Evolutionary conservation across 257 asterid genomes (phyloP).

Genomic region (Nicotiana benthamiana): DNA sequence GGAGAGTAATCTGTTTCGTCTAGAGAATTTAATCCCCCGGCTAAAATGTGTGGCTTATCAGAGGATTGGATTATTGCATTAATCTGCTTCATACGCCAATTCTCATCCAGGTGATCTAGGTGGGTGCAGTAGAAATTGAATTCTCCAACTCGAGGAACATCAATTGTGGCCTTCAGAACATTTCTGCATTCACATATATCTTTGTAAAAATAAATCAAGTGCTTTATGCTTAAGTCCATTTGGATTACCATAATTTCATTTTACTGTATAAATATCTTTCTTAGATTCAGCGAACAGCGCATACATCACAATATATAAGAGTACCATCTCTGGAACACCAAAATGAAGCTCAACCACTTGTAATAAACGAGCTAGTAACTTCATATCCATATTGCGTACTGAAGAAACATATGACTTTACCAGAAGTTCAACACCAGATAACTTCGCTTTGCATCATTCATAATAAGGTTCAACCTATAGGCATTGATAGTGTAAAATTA

Average conservation of each 20-base stretch:
- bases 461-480: neutral
- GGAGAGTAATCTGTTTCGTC: constrained; percentile 82
- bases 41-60: constrained; percentile 78
- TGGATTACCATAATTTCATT: neutral
- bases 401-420: neutral
- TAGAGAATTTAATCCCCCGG: constrained; percentile 83
- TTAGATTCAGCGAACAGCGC: neutral
- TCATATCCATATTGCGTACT: neutral
- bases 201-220: neutral
- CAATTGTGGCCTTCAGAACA: constrained; percentile 87
- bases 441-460: neutral
- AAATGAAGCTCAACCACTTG: neutral
- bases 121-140: constrained; percentile 72
- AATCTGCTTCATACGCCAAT: constrained; percentile 92
- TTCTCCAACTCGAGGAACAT: constrained; percentile 76
- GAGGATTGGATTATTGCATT: constrained; percentile 64
- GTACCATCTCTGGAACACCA: neutral
- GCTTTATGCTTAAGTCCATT: neutral
- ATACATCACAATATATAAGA: neutral
- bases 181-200: constrained; percentile 45
- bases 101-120: constrained; percentile 80
- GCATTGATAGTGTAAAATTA: neutral
- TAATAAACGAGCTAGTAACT: neutral
- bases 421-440: neutral
- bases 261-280: neutral